A percentile compares a stretch with the other conserved stretches of the same genome.
These are phyloP conservation scores for Acarospora socialis DNA, from an alignment of 2,329 filamentous ascomycete species.

Conservation along the genomic window DNA sequence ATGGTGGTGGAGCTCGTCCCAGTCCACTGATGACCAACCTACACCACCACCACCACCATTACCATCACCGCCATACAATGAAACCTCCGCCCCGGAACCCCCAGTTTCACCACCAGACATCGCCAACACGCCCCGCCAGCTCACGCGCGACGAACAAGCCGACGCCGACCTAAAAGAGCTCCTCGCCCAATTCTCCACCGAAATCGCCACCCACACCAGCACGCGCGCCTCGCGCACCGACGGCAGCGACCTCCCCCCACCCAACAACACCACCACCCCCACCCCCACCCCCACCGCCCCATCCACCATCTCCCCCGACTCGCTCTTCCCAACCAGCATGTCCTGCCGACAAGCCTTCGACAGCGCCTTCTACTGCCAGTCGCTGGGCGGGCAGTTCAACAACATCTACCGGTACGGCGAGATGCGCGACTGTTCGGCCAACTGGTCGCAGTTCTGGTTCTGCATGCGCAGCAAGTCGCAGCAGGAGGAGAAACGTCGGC, in stretches of 20 bases:
- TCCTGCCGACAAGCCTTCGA: slow-evolving; percentile 87
- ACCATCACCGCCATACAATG: too few relatives aligned
- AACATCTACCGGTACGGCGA: slow-evolving; percentile 77
- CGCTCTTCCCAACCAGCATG: slow-evolving; percentile 66
- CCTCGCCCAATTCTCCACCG: slow-evolving; percentile 27
- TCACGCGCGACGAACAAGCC: slow-evolving; percentile 33
- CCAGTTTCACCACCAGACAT: too few relatives aligned
- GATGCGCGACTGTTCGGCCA: slow-evolving; percentile 62
- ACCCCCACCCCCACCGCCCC: slow-evolving; percentile 15
- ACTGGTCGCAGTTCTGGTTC: slow-evolving; percentile 94
- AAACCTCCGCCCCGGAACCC: too few relatives aligned
- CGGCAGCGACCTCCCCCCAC: slow-evolving; percentile 14
- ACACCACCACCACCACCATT: too few relatives aligned
- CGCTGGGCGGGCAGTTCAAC: slow-evolving; percentile 79
- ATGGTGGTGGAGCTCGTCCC: slow-evolving; percentile 30
- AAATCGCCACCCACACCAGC: slow-evolving; percentile 8
- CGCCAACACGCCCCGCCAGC: slow-evolving; percentile 9
- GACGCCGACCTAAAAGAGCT: slow-evolving; percentile 41
- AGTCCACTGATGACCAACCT: slow-evolving; percentile 18
- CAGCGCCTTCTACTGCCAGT: slow-evolving; percentile 85
- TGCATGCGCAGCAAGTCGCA: slow-evolving; percentile 75
- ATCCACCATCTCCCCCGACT: slow-evolving; percentile 41
- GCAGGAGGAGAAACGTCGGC: slow-evolving; percentile 43
- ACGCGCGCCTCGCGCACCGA: slow-evolving; percentile 10
- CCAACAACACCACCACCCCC: slow-evolving; percentile 16